phyloP scores from a whole-genome alignment of 495 filamentous ascomycete species.

The Penicillium simplicissimum region DNA sequence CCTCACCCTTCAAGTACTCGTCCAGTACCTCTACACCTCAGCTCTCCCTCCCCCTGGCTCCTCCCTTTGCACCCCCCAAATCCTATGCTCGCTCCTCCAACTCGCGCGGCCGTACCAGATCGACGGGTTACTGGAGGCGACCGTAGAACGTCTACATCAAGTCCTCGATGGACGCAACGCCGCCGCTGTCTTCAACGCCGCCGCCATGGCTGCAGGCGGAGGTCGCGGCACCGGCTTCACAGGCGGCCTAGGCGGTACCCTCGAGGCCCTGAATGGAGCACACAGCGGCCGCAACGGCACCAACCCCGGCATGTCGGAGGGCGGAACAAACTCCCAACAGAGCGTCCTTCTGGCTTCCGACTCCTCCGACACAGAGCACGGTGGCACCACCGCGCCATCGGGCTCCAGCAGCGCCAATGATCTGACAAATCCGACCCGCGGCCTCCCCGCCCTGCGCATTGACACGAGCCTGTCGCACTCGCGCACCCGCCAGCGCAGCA shows the following conservation, averaged over 20 bases:
- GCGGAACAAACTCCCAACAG: conserved; percentile 28
- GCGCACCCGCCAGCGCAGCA: conserved; percentile 23
- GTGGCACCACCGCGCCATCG: conserved; percentile 31
- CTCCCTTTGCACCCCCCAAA: conserved; percentile 88
- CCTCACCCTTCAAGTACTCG: conserved; percentile 80
- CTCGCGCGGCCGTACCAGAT: conserved; percentile 90
- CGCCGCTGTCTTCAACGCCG: conserved; percentile 96
- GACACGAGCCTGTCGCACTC: conserved; percentile 43
- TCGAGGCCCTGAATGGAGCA: conserved; percentile 45
- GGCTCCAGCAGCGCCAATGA: conserved; percentile 37
- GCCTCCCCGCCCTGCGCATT: conserved; percentile 47
- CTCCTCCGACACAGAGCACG: conserved; percentile 50
- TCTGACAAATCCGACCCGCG: conserved; percentile 30
- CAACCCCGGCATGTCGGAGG: conserved; percentile 19
- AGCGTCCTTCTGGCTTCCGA: conserved; percentile 40
- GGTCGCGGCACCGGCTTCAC: conserved; percentile 66
- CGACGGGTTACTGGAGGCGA: conserved; percentile 87
- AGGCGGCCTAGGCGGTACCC: conserved; percentile 45
- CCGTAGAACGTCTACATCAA: conserved; percentile 87
- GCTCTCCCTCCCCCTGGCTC: conserved; percentile 73
- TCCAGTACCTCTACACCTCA: conserved; percentile 92
- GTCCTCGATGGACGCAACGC: conserved; percentile 91
- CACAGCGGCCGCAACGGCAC: conserved; percentile 28
- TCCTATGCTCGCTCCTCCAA: conserved; percentile 92
- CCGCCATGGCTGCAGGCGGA: conserved; percentile 95